Evolutionary conservation across 495 filamentous ascomycete genomes (phyloP), one percentile per base, ranked within the genome.

Genomic region (Talaromyces stipitatus): DNA sequence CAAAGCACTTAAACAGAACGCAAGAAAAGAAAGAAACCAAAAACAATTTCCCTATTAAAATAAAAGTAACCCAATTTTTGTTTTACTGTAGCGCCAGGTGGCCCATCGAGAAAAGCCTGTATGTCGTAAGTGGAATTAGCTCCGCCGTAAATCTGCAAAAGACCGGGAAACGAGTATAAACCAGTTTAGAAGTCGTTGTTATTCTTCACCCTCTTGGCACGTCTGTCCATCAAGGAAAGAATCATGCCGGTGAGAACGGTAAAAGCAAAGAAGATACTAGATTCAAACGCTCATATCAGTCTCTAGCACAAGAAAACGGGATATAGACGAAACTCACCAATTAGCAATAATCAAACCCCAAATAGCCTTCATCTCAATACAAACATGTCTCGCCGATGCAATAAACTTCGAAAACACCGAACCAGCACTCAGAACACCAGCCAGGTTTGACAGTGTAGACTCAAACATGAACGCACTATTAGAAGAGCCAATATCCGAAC

Each of bases 281-380:
- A 30, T 7, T 12, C 46, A 14, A 50, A 1, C 2, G 11, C 33
- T 45, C n/a, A 41, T 23, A 55, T 64, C 28, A 62, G 58, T 28
- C 5, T 28, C 12, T 7, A 18, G 4, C 3, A 18, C 27, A 46
- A 29, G 6, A 29, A 29, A 2, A 50, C 3, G 43, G 2, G 22
- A 57, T 45, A 54, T 3, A 38, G 2, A n/a, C 33, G 27, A 18
- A 11, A 75, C 78, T 61, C 61, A 86, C 83, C 82, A 92, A 30
- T 92, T 76, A 5, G 87, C 85, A 75, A 96, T 95, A 70, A 81
- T 80, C 56, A 96, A 69, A 16, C 91, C 92, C 92, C 91, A 96
- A 59, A 92, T 84, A 10, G 87, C 82, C 77, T 96, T 96, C 70
- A 87, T 86, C 78, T 94, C 85, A 61, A 82, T 83, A 74, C 92